These are phyloP conservation scores for Fusarium sp. DNA, from an alignment of 2,329 filamentous ascomycete species.

Conservation along the genomic window DNA sequence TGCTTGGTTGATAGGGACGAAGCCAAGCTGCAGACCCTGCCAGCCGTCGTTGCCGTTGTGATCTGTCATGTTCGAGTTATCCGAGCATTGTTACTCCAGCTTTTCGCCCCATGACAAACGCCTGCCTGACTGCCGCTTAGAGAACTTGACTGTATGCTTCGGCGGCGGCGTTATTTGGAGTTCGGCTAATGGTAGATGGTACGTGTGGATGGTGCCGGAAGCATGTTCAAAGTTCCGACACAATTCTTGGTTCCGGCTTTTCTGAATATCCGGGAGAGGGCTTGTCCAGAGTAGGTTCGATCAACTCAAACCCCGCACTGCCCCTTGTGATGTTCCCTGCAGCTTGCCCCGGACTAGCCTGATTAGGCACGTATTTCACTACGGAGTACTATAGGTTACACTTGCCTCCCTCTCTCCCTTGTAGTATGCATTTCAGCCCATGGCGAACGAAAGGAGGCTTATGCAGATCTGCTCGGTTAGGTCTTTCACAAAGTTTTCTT, in stretches of 20 bases:
- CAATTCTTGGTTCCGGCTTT: neutral
- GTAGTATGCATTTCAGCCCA: neutral
- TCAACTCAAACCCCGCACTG: neutral
- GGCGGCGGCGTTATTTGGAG: neutral
- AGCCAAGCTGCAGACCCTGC: neutral
- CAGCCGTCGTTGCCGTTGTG: neutral
- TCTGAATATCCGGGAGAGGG: neutral
- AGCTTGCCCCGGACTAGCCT: neutral
- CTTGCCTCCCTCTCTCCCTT: neutral
- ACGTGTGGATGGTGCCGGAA: neutral
- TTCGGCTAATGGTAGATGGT: neutral
- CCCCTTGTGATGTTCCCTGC: neutral
- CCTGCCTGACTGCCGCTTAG: neutral
- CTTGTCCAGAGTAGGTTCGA: neutral
- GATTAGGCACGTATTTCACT: neutral
- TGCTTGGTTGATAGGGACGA: neutral
- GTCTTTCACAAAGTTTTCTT: neutral
- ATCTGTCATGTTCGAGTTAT: neutral
- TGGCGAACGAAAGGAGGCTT: neutral
- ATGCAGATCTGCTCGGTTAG: rapidly evolving
- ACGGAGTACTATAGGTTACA: rapidly evolving
- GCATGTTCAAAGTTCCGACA: neutral
- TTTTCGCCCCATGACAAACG: neutral
- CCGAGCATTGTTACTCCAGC: neutral
- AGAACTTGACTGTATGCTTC: no score